These are phyloP conservation scores for Pezicula carpinea DNA, from an alignment of 2,329 filamentous ascomycete genomes.

Conservation along the genomic window DNA sequence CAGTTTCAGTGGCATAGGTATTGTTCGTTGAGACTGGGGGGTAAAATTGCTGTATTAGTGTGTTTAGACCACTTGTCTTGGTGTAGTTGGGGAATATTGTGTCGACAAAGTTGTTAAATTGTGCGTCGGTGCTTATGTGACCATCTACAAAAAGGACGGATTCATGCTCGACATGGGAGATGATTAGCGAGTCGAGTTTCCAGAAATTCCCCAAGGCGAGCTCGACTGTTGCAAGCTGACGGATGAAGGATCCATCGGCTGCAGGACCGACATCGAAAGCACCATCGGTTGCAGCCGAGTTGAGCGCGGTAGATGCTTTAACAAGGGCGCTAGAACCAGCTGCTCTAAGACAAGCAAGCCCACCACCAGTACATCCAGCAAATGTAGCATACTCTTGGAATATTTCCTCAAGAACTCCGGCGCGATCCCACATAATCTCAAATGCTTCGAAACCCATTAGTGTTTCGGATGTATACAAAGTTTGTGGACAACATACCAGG, in stretches of 20 bases:
- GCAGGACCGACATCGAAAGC: conserved; percentile 29
- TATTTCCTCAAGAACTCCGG: conserved; percentile 16
- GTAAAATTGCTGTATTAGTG: conserved; percentile 35
- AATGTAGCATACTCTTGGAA: conserved; percentile 22
- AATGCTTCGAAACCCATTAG: conserved; percentile 3
- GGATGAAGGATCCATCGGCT: conserved; percentile 29
- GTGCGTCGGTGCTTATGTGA: neutral
- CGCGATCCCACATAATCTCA: neutral
- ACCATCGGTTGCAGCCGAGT: conserved; percentile 19
- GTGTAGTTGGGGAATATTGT: conserved; percentile 12
- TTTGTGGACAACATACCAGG: conserved; percentile 11
- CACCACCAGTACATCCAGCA: conserved; percentile 29
- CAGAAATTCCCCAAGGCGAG: conserved; percentile 29
- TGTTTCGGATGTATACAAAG: neutral
- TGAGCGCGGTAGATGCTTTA: conserved; percentile 24
- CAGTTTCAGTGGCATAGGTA: conserved; percentile 38
- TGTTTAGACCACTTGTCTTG: conserved; percentile 10
- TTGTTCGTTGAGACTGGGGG: conserved; percentile 37
- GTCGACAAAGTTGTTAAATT: conserved; percentile 26
- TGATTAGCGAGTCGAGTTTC: conserved; percentile 33
- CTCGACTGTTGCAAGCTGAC: conserved; percentile 29
- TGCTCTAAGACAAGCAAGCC: conserved; percentile 28
- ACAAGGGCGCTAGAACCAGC: conserved; percentile 20
- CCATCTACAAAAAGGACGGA: conserved; percentile 33
- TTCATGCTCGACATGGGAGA: conserved; percentile 37